Percentiles rank a stretch among this genome's conserved stretches.
Evolutionary conservation across 2,329 filamentous ascomycete species (phyloP).

Genomic region (Fusarium haematococcum): DNA sequence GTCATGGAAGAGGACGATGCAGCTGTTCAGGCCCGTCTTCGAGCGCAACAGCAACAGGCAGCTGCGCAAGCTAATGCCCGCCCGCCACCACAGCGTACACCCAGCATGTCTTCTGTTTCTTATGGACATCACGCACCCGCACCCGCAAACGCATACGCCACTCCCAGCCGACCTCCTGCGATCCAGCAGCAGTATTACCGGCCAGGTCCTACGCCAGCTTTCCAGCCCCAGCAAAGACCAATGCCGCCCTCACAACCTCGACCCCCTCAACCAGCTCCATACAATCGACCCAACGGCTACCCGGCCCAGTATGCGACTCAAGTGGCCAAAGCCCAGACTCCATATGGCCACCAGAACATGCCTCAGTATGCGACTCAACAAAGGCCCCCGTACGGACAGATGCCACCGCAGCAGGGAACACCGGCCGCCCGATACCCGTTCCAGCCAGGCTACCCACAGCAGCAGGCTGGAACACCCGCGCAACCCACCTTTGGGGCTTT

Average conservation of each 20-base stretch:
- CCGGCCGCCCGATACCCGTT: conserved; percentile 58
- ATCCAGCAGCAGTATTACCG: conserved; percentile 60
- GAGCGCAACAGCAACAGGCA: conserved; percentile 51
- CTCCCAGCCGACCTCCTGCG: conserved; percentile 59
- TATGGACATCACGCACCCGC: conserved; percentile 58
- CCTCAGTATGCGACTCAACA: conserved; percentile 61
- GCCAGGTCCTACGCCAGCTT: conserved; percentile 51
- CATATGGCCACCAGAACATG: conserved; percentile 64
- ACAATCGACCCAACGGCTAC: conserved; percentile 63
- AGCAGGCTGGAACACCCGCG: conserved; percentile 51
- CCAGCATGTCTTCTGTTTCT: conserved; percentile 53
- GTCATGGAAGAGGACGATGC: conserved; percentile 86
- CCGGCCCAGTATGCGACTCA: conserved; percentile 61
- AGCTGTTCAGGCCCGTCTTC: conserved; percentile 63
- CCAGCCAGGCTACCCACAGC: conserved; percentile 53
- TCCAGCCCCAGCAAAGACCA: conserved; percentile 57
- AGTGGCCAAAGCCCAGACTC: conserved; percentile 63
- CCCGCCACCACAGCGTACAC: conserved; percentile 53
- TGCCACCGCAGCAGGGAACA: conserved; percentile 55
- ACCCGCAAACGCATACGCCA: conserved; percentile 59
- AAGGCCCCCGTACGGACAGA: conserved; percentile 58
- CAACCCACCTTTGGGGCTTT: conserved; percentile 53
- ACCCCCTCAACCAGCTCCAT: conserved; percentile 59
- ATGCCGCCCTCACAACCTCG: conserved; percentile 50
- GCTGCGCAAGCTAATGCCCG: conserved; percentile 50